Conservation (phyloP, 495 filamentous ascomycete species). For the Podospora pseudoanserina region DNA sequence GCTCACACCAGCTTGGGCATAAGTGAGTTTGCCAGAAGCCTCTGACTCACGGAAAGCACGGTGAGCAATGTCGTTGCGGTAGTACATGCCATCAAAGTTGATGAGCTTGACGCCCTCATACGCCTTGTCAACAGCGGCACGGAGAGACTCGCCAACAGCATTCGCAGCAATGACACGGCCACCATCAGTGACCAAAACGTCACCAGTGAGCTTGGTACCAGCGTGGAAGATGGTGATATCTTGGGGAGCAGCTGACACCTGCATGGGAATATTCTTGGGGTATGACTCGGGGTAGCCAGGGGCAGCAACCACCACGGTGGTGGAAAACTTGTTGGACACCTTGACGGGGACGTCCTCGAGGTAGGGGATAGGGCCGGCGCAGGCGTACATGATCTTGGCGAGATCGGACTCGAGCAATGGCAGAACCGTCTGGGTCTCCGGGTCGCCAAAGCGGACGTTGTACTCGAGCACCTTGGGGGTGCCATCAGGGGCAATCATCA, state of each 20-base stretch:
- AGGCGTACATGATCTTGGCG: constrained; percentile 86
- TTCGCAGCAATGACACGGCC: constrained; percentile 90
- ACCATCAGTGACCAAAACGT: constrained; percentile 68
- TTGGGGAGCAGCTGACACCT: constrained; percentile 35
- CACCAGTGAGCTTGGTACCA: constrained; percentile 65
- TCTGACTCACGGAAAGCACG: constrained; percentile 51
- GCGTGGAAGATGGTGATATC: constrained; percentile 86
- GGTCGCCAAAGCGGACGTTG: constrained; percentile 94
- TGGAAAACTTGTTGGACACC: constrained; percentile 64
- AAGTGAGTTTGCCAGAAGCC: constrained; percentile 64
- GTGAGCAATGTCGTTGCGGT: constrained; percentile 87
- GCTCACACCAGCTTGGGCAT: constrained; percentile 88
- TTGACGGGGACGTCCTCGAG: constrained; percentile 68
- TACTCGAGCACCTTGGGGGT: constrained; percentile 86
- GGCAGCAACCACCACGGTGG: constrained; percentile 89
- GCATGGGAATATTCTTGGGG: constrained; percentile 75
- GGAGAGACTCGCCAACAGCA: constrained; percentile 68
- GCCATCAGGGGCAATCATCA: constrained; percentile 89
- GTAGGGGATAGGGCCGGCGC: constrained; percentile 66
- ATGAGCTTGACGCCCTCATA: constrained; percentile 77
- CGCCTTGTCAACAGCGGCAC: constrained; percentile 77
- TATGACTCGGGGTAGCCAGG: constrained; percentile 94
- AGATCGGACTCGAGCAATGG: constrained; percentile 85
- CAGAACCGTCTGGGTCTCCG: constrained; percentile 90
- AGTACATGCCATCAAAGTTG: constrained; percentile 87